Conservation (phyloP, 1,284 basidiomycete genomes). For the Trichosporon asahii region DNA sequence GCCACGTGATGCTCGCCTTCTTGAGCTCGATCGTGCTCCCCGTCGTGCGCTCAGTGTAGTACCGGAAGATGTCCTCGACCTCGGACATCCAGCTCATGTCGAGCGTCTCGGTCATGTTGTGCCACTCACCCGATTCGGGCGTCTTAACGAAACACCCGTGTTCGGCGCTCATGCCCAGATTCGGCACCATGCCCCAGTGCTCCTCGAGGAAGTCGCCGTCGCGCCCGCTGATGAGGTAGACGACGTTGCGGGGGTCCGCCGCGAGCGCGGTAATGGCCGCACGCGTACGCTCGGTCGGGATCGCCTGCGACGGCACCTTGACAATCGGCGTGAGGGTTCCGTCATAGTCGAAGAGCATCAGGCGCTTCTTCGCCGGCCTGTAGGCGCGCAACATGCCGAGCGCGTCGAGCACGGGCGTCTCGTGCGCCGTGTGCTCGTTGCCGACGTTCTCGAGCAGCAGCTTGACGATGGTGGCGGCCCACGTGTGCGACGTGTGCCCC, state of each 20-base stretch:
- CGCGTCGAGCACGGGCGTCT: constrained; percentile 79
- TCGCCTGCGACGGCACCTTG: constrained; percentile 82
- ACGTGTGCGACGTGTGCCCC: constrained; percentile 93
- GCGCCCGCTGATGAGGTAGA: constrained; percentile 97
- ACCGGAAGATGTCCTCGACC: constrained; percentile 91
- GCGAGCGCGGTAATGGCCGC: constrained; percentile 69
- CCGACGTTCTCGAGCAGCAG: constrained; percentile 81
- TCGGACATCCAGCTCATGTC: constrained; percentile 99
- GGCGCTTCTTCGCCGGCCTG: constrained; percentile 68
- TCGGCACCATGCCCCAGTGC: constrained; percentile 79
- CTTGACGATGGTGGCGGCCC: constrained; percentile 86
- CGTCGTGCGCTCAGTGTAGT: constrained; percentile 92
- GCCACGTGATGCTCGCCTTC: constrained; percentile 97
- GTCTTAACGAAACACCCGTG: constrained; percentile 90
- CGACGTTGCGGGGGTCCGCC: constrained; percentile 78
- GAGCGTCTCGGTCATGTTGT: constrained; percentile 80
- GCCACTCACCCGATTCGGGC: constrained; percentile 67
- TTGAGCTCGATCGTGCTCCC: constrained; percentile 96
- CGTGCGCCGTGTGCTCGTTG: constrained; percentile 73
- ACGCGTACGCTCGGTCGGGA: constrained; percentile 73
- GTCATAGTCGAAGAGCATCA: constrained; percentile 96
- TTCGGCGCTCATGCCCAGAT: constrained; percentile 89
- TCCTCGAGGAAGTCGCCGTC: constrained; percentile 87
- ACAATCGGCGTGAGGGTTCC: constrained; percentile 97
- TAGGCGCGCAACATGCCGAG: constrained; percentile 65